Conservation (phyloP, 495 filamentous ascomycete genomes). For the Daldinia bambusicola region DNA sequence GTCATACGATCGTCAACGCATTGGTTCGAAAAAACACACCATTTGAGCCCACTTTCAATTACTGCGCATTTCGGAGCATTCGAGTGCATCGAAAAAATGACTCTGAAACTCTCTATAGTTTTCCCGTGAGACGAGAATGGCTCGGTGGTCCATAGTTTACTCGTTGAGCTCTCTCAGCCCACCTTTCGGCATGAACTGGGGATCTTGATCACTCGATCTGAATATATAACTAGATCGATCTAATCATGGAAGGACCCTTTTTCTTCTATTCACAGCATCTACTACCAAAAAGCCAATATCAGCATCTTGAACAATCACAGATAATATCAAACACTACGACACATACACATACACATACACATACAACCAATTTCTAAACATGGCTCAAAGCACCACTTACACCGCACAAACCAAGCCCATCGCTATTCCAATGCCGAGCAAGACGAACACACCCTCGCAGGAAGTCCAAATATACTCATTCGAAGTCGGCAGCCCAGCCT, state of each 20-base stretch:
- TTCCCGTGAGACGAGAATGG: conserved; percentile 40
- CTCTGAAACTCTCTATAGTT: conserved; percentile 32
- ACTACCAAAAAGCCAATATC: conserved; percentile 20
- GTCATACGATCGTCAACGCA: conserved; percentile 38
- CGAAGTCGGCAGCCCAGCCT: conserved; percentile 30
- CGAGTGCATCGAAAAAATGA: conserved; percentile 24
- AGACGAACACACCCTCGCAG: conserved; percentile 9
- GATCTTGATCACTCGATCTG: conserved; percentile 20
- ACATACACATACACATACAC: background rate
- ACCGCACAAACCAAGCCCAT: conserved; percentile 33
- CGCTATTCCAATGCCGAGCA: conserved; percentile 31
- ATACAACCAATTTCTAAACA: conserved; percentile 9
- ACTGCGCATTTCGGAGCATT: conserved; percentile 22
- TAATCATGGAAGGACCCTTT: conserved; percentile 15
- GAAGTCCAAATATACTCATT: conserved; percentile 17
- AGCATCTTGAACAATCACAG: background rate
- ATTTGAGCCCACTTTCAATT: conserved; percentile 30
- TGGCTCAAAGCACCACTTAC: conserved; percentile 25
- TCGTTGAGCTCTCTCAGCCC: conserved; percentile 27
- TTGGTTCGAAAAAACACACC: conserved; percentile 29
- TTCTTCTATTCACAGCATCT: conserved; percentile 18
- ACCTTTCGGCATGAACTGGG: conserved; percentile 19
- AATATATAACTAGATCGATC: conserved; percentile 39
- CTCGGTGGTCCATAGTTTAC: conserved; percentile 34
- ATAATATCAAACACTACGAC: background rate